Conservation (phyloP, 2,329 filamentous ascomycete species). For the Bimuria novae-zelandiae region DNA sequence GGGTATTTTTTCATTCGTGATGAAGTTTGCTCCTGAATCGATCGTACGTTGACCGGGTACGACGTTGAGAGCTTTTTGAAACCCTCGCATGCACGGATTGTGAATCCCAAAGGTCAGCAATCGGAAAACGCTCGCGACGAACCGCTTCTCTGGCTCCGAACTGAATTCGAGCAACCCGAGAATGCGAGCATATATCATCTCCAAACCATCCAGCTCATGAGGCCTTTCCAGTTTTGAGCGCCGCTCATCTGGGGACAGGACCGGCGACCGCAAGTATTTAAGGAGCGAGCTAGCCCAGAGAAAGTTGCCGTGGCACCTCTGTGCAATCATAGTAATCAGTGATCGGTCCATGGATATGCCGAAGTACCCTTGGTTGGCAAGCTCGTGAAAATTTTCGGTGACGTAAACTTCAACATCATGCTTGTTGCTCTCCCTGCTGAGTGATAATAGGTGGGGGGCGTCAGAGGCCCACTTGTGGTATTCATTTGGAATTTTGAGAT, state of each 20-base stretch:
- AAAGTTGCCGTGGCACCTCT: slow-evolving; percentile 31
- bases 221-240: slow-evolving; percentile 21
- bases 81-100: slow-evolving; percentile 21
- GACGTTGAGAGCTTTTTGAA: slow-evolving; percentile 27
- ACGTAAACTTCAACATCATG: slow-evolving; percentile 26
- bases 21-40: slow-evolving; percentile 6
- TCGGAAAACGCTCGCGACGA: slow-evolving; percentile 29
- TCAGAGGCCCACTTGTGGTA: slow-evolving; percentile 38
- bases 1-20: slow-evolving; percentile 23
- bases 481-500: slow-evolving; percentile 29
- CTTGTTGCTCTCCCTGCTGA: slow-evolving; percentile 23
- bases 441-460: slow-evolving; percentile 27
- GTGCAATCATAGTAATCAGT: slow-evolving; percentile 22
- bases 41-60: slow-evolving; percentile 14
- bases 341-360: slow-evolving; percentile 33
- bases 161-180: slow-evolving; percentile 24
- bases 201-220: slow-evolving; percentile 24
- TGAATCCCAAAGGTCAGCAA: slow-evolving; percentile 34
- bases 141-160: slow-evolving; percentile 23
- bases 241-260: slow-evolving; percentile 33
- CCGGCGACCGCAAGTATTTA: slow-evolving; percentile 29
- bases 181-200: slow-evolving; percentile 27
- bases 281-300: slow-evolving; percentile 33
- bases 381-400: slow-evolving; percentile 22
- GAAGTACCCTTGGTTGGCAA: slow-evolving; percentile 38